phyloP scores from a whole-genome alignment of 2,329 filamentous ascomycete genomes.

The Diaporthe aspalathi region DNA sequence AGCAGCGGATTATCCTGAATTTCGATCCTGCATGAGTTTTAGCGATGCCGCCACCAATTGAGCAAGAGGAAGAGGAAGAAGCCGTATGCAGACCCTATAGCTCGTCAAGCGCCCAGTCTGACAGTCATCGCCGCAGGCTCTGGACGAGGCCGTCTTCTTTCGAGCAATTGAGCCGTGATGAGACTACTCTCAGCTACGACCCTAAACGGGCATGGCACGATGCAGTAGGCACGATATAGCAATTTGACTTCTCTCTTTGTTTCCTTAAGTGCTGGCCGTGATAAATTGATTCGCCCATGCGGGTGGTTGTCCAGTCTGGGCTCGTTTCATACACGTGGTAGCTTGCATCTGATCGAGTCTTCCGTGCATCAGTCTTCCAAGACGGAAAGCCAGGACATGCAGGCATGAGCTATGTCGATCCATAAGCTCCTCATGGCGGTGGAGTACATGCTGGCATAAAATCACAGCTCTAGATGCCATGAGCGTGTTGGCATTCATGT shows the following conservation, averaged over 20 bases:
- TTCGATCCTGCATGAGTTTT: neutral
- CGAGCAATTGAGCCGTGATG: neutral
- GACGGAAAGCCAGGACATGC: slow-evolving; percentile 15
- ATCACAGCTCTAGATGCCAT: neutral
- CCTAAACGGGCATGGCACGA: slow-evolving; percentile 35
- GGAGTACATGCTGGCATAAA: neutral
- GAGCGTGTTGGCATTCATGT: slow-evolving; percentile 32
- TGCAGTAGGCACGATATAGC: slow-evolving; percentile 16
- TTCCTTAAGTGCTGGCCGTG: too few relatives aligned
- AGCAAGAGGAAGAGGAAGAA: slow-evolving; percentile 27
- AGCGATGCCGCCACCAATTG: slow-evolving; percentile 27
- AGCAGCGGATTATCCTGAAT: neutral
- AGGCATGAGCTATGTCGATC: slow-evolving; percentile 19
- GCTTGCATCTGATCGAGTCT: neutral
- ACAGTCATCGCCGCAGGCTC: slow-evolving; percentile 11
- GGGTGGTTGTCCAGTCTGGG: too few relatives aligned
- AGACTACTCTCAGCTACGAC: neutral
- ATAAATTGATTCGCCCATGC: neutral
- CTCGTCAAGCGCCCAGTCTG: neutral
- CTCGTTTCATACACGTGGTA: neutral
- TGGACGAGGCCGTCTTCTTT: neutral
- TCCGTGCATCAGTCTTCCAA: slow-evolving; percentile 1
- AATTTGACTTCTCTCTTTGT: neutral
- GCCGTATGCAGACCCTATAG: neutral
- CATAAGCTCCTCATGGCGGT: neutral